These are phyloP conservation scores for Exophiala sideris DNA, from an alignment of 2,329 filamentous ascomycete species.

Conservation along the genomic window DNA sequence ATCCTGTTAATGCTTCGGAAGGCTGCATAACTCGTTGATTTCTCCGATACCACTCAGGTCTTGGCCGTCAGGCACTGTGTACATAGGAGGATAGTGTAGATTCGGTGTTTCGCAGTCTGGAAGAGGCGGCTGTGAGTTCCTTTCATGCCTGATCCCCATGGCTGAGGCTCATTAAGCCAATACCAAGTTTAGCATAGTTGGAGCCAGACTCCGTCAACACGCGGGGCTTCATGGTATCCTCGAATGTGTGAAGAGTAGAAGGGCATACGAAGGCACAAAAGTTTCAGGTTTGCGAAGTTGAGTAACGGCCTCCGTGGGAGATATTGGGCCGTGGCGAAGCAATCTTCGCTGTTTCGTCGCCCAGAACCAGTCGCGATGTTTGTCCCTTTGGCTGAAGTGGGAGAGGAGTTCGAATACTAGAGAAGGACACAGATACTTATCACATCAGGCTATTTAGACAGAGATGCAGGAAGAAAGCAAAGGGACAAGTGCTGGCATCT, in stretches of 20 bases:
- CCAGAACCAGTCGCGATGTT: constrained; percentile 44
- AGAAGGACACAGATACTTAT: no score
- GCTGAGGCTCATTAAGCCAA: constrained; percentile 33
- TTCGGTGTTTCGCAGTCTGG: constrained; percentile 42
- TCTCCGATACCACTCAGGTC: no score
- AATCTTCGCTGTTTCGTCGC: constrained; percentile 57
- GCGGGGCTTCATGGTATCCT: constrained; percentile 44
- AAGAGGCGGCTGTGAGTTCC: no score
- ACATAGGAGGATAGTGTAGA: constrained; percentile 43
- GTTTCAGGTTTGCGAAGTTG: constrained; percentile 51
- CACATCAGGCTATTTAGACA: no score
- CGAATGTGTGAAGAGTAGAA: constrained; percentile 57
- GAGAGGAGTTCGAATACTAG: no score
- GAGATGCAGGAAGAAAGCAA: no score
- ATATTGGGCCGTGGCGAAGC: constrained; percentile 57
- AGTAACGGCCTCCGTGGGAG: constrained; percentile 60
- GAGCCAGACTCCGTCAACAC: constrained; percentile 45
- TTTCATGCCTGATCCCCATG: no score
- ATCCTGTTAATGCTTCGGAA: no score
- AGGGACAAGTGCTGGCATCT: no score
- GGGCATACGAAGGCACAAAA: constrained; percentile 58
- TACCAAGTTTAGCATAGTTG: constrained; percentile 46
- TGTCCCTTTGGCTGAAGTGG: not conserved
- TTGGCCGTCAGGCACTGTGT: no score
- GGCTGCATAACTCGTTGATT: no score